These are phyloP conservation scores for Ceriops zippeliana DNA, from an alignment of 345 rosid species.

Conservation along the genomic window DNA sequence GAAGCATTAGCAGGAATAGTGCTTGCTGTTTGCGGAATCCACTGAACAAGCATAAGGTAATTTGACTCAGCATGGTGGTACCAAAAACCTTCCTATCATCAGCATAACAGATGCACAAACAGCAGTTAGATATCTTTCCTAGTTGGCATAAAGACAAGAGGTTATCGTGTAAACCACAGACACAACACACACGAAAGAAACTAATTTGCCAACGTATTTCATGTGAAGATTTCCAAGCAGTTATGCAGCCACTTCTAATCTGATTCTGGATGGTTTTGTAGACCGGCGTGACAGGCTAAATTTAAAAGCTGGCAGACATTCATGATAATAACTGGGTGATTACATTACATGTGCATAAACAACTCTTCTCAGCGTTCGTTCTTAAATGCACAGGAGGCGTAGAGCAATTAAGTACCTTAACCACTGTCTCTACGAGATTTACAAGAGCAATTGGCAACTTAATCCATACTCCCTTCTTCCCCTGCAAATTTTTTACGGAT, in stretches of 20 bases:
- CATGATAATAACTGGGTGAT: background rate
- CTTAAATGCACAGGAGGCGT: too few species aligned
- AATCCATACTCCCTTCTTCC: constrained; percentile 77
- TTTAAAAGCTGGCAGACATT: background rate
- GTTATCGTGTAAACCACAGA: background rate
- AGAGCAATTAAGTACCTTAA: constrained; percentile 45
- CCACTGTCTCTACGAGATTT: constrained; percentile 64
- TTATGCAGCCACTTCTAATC: too few species aligned
- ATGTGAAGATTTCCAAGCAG: too few species aligned
- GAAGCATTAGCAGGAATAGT: constrained; percentile 79
- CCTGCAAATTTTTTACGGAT: constrained; percentile 33
- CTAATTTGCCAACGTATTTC: too few species aligned
- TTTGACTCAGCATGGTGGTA: constrained; percentile 83
- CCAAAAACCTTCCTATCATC: constrained; percentile 60
- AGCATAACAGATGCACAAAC: background rate
- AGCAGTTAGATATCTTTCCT: constrained; percentile 1
- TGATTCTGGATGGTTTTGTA: background rate
- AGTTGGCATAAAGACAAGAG: background rate
- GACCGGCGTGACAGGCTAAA: background rate
- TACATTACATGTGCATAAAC: background rate
- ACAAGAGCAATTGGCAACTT: constrained; percentile 58
- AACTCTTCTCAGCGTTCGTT: background rate
- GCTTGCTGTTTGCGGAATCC: constrained; percentile 63
- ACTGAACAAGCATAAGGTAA: constrained; percentile 76
- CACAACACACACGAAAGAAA: background rate